Conservation (phyloP, 116 monocot species). For the Cymodocea nodosa region DNA sequence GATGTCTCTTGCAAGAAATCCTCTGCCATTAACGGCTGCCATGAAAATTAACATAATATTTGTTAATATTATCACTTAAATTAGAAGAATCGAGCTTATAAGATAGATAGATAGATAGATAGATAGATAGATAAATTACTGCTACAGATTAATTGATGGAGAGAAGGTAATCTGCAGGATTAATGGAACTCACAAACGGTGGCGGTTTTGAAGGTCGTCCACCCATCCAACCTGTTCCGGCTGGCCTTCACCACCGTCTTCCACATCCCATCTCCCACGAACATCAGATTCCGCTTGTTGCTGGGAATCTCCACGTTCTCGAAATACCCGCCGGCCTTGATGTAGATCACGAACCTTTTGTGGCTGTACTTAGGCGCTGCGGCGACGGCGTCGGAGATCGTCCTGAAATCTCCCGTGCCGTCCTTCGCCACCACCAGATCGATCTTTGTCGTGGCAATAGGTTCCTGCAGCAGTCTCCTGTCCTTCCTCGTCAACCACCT, state of each 20-base stretch:
- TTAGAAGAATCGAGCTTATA: no score
- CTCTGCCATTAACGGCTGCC: constrained; percentile 21
- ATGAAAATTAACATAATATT: background rate
- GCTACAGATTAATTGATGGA: no score
- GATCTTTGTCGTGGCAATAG: constrained; percentile 10
- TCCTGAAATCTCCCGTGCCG: constrained; percentile 49
- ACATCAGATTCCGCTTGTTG: constrained; percentile 51
- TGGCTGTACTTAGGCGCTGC: constrained; percentile 41
- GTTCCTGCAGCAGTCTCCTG: constrained; percentile 28
- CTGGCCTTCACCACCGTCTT: constrained; percentile 74
- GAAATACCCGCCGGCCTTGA: constrained; percentile 61
- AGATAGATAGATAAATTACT: no score
- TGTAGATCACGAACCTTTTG: constrained; percentile 55
- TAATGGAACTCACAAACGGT: constrained; percentile 46
- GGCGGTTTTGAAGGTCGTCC: constrained; percentile 69
- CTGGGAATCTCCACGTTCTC: constrained; percentile 70
- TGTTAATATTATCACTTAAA: no score
- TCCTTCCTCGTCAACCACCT: constrained; percentile 30
- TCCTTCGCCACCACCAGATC: constrained; percentile 51
- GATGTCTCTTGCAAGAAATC: constrained; percentile 24
- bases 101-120: no score
- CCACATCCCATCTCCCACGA: constrained; percentile 73
- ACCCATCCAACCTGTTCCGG: constrained; percentile 66
- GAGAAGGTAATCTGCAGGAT: no score
- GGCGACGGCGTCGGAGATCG: constrained; percentile 32